phyloP scores from a whole-genome alignment of 75 land plant species.

The Isoetes taiwanensis region DNA sequence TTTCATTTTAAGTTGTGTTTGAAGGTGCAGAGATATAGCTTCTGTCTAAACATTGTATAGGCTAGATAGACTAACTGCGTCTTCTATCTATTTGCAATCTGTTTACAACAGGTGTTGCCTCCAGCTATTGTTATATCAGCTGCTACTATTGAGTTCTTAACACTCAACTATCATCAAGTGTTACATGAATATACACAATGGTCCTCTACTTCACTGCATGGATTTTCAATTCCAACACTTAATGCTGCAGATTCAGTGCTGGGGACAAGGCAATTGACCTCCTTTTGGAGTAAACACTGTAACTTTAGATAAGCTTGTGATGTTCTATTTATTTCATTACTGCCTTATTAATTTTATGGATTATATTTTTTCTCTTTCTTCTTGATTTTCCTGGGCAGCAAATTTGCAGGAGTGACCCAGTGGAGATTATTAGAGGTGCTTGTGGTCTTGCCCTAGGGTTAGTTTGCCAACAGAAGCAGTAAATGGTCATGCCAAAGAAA shows the following conservation, averaged over 20 bases:
- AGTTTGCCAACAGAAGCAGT: constrained; percentile 40
- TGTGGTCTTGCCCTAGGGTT: constrained; percentile 65
- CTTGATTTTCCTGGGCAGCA: constrained; percentile 21
- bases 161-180: constrained; percentile 42
- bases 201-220: constrained; percentile 64
- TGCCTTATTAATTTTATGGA: not conserved
- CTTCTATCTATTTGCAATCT: not conserved
- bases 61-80: not conserved
- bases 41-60: not conserved
- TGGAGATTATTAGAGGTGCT: constrained; percentile 56
- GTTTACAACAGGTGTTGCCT: constrained; percentile 49
- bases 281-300: constrained; percentile 32
- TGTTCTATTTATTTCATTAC: not conserved
- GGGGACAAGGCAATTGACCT: constrained; percentile 27
- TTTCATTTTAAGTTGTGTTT: no score
- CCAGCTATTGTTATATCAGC: constrained; percentile 30
- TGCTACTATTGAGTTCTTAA: constrained; percentile 31
- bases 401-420: constrained; percentile 25
- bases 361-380: not conserved
- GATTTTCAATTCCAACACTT: constrained; percentile 36
- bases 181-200: constrained; percentile 68
- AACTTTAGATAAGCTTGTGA: not conserved
- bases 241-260: constrained; percentile 41
- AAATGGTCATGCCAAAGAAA: no score
- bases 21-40: no score